Evolutionary conservation across 345 rosid species (phyloP).

Genomic region (Gossypium turneri): DNA sequence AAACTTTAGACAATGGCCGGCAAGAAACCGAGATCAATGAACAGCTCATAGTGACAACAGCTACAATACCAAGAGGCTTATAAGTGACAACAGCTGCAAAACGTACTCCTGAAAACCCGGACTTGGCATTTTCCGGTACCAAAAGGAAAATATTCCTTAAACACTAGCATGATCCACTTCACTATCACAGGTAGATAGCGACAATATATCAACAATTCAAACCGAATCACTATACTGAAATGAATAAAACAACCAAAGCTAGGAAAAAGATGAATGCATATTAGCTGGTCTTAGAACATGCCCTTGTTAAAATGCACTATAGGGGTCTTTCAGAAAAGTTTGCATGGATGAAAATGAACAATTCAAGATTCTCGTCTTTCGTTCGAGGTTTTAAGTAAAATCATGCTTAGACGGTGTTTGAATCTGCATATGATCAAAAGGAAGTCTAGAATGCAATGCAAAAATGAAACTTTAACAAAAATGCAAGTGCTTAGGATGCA

Average conservation of each 20-base stretch:
- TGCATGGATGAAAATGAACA: too few species aligned
- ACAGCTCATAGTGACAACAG: neutral
- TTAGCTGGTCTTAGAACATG: neutral
- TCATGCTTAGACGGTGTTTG: neutral
- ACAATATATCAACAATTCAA: neutral
- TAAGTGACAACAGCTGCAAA: too few species aligned
- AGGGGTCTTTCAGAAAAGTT: too few species aligned
- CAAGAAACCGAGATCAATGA: conserved; percentile 12
- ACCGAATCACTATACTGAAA: neutral
- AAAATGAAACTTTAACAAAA: neutral
- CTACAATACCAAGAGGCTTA: too few species aligned
- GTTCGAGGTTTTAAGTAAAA: neutral
- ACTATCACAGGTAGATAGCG: neutral
- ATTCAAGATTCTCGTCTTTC: neutral
- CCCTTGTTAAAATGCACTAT: neutral
- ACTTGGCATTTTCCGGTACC: too few species aligned
- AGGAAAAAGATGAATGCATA: neutral
- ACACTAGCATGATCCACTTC: too few species aligned
- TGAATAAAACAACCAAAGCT: neutral
- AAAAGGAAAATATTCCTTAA: too few species aligned
- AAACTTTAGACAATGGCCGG: neutral
- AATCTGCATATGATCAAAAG: neutral
- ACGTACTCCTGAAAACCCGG: too few species aligned
- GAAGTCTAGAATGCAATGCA: neutral
- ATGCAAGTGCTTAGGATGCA: neutral